Conservation (phyloP, 163 green algal genomes). For the Chloroidium sp. region DNA sequence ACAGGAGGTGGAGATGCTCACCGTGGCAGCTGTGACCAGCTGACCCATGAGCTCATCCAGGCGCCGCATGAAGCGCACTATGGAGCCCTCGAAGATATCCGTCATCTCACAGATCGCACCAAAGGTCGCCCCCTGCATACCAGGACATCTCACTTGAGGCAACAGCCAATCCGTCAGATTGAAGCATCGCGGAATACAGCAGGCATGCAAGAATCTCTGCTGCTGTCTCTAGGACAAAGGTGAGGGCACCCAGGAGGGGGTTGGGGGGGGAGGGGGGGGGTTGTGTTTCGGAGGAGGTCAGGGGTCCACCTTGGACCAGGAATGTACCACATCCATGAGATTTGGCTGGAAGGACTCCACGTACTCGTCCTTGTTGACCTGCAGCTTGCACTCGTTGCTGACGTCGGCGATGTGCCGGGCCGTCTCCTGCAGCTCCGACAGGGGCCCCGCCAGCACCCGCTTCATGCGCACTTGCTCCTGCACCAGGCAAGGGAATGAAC, state of each 20-base stretch:
- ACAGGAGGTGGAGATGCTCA: neutral
- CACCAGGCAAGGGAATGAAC: neutral
- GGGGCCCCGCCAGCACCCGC: constrained; percentile 46
- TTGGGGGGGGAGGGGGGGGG: neutral
- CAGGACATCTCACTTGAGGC: neutral
- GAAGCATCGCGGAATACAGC: neutral
- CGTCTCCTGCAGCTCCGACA: constrained; percentile 64
- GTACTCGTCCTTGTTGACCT: constrained; percentile 79
- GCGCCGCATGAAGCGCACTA: constrained; percentile 81
- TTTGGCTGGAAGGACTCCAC: constrained; percentile 74
- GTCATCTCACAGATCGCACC: constrained; percentile 65
- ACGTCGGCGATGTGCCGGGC: constrained; percentile 59
- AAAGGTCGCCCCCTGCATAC: constrained; percentile 60
- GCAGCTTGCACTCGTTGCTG: constrained; percentile 65
- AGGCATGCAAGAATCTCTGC: neutral
- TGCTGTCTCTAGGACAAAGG: neutral
- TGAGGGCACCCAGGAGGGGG: neutral
- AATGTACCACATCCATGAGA: constrained; percentile 90
- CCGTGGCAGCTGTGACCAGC: constrained; percentile 34
- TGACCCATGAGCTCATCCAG: constrained; percentile 92
- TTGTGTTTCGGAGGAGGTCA: neutral
- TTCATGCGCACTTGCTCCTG: constrained; percentile 60
- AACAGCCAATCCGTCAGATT: neutral
- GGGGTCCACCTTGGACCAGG: constrained; percentile 61
- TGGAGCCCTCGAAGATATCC: constrained; percentile 91